Conservation (phyloP, 805 yeast species). For the Kurtzmaniella cleridarum region DNA sequence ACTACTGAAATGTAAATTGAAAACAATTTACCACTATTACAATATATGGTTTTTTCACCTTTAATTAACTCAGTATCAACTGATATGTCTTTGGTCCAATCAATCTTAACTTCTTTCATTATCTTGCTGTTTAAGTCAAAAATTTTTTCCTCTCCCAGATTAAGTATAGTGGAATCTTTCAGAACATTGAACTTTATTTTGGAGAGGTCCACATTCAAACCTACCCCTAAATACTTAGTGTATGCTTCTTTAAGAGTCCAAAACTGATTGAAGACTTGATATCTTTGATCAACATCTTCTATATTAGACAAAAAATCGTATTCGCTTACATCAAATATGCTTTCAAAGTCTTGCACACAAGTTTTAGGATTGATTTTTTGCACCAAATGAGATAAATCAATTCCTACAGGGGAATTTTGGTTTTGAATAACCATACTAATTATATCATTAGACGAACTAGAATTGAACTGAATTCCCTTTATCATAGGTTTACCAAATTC, state of each 20-base stretch:
- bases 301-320: conserved; percentile 17
- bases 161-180: not conserved
- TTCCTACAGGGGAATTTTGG: conserved; percentile 20
- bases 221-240: conserved; percentile 61
- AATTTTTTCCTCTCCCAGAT: too few relatives aligned
- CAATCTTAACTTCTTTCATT: too few relatives aligned
- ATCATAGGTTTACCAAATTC: conserved; percentile 54
- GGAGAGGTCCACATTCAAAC: conserved; percentile 29
- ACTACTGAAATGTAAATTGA: too few relatives aligned
- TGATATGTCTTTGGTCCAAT: too few relatives aligned
- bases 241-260: conserved; percentile 84
- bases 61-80: too few relatives aligned
- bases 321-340: conserved; percentile 39
- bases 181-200: conserved; percentile 12
- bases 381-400: conserved; percentile 33
- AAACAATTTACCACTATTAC: too few relatives aligned
- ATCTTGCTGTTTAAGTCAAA: too few relatives aligned
- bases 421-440: conserved; percentile 41
- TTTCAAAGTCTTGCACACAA: conserved; percentile 33
- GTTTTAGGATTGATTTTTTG: conserved; percentile 19
- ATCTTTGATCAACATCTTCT: conserved; percentile 12
- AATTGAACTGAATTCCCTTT: conserved; percentile 40
- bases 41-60: too few relatives aligned
- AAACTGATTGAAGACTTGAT: conserved; percentile 43
- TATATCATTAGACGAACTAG: conserved; percentile 52